Conservation (phyloP, 306 rosid species). For the Medicago arabica region DNA sequence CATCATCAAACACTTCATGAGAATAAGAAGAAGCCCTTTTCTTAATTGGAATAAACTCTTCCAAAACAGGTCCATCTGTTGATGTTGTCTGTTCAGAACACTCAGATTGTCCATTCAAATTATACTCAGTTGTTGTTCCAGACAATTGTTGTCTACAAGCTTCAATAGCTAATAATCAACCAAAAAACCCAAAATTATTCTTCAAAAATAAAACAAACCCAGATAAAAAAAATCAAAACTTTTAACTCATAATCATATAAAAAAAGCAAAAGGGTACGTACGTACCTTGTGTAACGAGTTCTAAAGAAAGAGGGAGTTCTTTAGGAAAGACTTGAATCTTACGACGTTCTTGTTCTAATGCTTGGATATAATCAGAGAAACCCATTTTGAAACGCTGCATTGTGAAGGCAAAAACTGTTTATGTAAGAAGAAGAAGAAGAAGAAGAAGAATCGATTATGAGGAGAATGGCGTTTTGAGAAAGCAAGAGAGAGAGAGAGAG, state of each 20-base stretch:
- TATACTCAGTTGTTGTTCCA: conserved; percentile 63
- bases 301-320: conserved; percentile 84
- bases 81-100: conserved; percentile 84
- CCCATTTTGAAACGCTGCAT: conserved; percentile 61
- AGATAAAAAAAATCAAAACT: conserved; percentile 13
- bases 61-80: conserved; percentile 67
- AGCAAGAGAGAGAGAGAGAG: no score
- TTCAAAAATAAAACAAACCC: conserved; percentile 27
- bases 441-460: conserved; percentile 19
- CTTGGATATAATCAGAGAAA: conserved; percentile 58
- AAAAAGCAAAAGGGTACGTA: conserved; percentile 44
- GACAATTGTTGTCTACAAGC: conserved; percentile 64
- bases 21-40: conserved; percentile 54
- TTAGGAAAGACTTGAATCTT: conserved; percentile 76
- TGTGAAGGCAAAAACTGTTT: conserved; percentile 48
- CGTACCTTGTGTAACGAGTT: conserved; percentile 75
- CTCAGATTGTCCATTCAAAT: conserved; percentile 77
- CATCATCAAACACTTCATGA: conserved; percentile 41
- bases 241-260: background rate
- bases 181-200: background rate
- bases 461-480: conserved; percentile 42
- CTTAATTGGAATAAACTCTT: conserved; percentile 81
- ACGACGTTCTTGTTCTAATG: conserved; percentile 66
- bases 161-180: conserved; percentile 65
- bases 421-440: background rate